A percentile compares a stretch with the other conserved stretches of the same genome.
phyloP scores from a whole-genome alignment of 768 basidiomycete genomes.

The Solioccasus polychromus region DNA sequence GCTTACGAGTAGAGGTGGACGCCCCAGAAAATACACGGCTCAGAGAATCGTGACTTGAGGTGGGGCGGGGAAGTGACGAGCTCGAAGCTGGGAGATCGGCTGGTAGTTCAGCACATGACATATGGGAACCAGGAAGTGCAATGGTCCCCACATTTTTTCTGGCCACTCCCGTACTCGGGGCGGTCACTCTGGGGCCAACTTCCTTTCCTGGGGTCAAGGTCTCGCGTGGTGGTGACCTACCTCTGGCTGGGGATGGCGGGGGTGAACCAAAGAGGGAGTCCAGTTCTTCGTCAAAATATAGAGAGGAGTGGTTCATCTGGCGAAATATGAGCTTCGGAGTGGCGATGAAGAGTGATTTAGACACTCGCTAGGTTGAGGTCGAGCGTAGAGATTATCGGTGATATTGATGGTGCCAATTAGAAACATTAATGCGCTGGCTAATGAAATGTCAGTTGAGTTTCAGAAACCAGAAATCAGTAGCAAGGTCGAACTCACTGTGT shows the following conservation, averaged over 20 bases:
- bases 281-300: constrained; percentile 37
- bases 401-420: background rate
- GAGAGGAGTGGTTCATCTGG: constrained; percentile 18
- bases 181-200: constrained; percentile 14
- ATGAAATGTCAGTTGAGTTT: background rate
- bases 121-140: constrained; percentile 96
- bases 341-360: constrained; percentile 12
- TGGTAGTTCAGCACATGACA: constrained; percentile 78
- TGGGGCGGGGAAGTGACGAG: constrained; percentile 27
- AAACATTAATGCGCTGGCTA: background rate
- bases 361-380: constrained; percentile 12
- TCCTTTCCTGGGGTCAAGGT: constrained; percentile 19
- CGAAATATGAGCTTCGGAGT: constrained; percentile 14
- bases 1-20: background rate
- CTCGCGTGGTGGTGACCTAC: constrained; percentile 71
- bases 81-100: constrained; percentile 74
- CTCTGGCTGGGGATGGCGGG: constrained; percentile 67
- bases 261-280: constrained; percentile 82
- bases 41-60: constrained; percentile 29
- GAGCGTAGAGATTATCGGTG: constrained; percentile 4
- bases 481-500: constrained; percentile 3
- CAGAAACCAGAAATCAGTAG: background rate
- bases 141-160: constrained; percentile 85
- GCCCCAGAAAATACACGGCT: constrained; percentile 34
- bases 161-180: constrained; percentile 23